Evolutionary conservation across 164 flowering plant species (phyloP), one percentile per base, ranked within the genome.

Genomic region (Warburgia ugandensis): DNA sequence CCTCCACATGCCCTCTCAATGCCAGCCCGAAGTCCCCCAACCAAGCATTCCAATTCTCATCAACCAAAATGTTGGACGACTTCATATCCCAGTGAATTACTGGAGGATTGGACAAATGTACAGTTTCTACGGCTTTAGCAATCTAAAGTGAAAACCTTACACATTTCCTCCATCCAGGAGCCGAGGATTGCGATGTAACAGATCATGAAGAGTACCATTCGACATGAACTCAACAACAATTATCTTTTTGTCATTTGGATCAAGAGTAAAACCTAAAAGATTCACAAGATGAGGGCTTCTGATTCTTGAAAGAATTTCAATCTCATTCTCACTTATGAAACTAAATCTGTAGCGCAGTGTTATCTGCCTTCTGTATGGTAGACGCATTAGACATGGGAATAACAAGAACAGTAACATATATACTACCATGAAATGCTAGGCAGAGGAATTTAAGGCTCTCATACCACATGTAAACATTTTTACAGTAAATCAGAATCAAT

Each of bases 81-180:
- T 89, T 89, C 0, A 89, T 78, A 54, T 89, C 97, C 25, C 95
- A n/a, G n/a, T n/a, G n/a, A n/a, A n/a, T n/a, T n/a, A n/a, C n/a
- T n/a, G n/a, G n/a, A n/a, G n/a, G n/a, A 56, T 59, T 89, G 97
- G 81, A 59, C 16, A 78, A 55, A 68, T 89, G 97, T 28, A 89
- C 61, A 5, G 62, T 49, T 2, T 56, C 64, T n/a, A 86, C 77
- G 41, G 84, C 95, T 47, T 66, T 65, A 0, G 94, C 83, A 0
- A 76, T 45, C 56, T 83, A 84, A 1, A 78, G 36, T 0, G 81
- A 83, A 59, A 71, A 60, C 63, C 84, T 61, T 29, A 81, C 42
- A 10, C 97, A 68, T 29, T 64, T 56, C 16, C 50, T 49, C 90
- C 87, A 86, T 29, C 77, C 63, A 32, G 76, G 90, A 80, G 78